phyloP scores from a whole-genome alignment of 805 yeast genomes.

The Ogataea trehaloabstinens region DNA sequence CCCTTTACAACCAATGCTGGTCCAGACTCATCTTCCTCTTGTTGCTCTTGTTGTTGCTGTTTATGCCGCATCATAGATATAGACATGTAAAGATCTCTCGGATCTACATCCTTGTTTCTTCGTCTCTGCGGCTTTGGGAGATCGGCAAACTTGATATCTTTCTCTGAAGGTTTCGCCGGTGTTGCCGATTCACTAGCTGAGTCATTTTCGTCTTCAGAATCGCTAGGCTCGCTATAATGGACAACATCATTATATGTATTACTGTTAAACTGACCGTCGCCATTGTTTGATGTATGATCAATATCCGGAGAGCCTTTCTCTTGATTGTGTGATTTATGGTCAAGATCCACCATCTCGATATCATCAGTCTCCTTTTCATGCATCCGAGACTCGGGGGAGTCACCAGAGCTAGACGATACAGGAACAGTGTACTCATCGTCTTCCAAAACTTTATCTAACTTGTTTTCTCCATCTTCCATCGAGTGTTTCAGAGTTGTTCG shows the following conservation, averaged over 20 bases:
- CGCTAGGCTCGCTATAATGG: conserved; percentile 45
- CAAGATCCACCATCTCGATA: conserved; percentile 11
- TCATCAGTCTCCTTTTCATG: conserved; percentile 6
- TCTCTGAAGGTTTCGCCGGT: neutral
- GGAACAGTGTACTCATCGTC: conserved; percentile 13
- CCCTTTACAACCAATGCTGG: conserved; percentile 76
- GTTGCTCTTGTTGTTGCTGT: conserved; percentile 27
- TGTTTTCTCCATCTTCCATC: conserved; percentile 9
- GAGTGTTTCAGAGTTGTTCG: conserved; percentile 2
- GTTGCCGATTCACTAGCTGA: neutral
- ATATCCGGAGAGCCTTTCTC: too few species aligned
- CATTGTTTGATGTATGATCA: too few species aligned
- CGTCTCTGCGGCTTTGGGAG: conserved; percentile 54
- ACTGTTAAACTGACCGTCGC: conserved; percentile 5
- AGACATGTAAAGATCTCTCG: conserved; percentile 81
- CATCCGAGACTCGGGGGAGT: conserved; percentile 11
- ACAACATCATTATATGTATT: conserved; percentile 16
- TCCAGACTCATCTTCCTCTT: conserved; percentile 53
- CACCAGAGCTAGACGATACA: conserved; percentile 21
- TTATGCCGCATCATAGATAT: conserved; percentile 72
- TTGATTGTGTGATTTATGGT: neutral
- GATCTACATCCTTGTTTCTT: conserved; percentile 52
- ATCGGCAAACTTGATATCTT: conserved; percentile 55
- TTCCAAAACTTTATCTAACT: conserved; percentile 19
- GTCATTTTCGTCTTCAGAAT: conserved; percentile 17